These are phyloP conservation scores for Teratosphaeriaceae sp. DNA, from an alignment of 2,329 filamentous ascomycete species.

Conservation along the genomic window DNA sequence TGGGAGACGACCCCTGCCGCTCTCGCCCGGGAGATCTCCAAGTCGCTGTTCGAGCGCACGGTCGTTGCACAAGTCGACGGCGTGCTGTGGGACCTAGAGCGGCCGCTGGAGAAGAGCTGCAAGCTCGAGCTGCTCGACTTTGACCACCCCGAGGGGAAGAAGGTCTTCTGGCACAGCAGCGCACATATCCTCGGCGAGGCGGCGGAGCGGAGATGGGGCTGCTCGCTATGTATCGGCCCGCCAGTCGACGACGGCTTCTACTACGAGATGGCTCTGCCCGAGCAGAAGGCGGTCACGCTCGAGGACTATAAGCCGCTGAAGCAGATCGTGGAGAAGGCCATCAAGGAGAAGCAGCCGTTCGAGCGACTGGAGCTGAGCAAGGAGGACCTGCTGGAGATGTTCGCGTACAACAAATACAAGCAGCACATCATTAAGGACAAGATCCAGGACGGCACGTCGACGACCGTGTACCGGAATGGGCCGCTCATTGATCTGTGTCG, in stretches of 20 bases:
- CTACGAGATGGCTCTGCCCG: constrained; percentile 87
- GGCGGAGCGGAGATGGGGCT: constrained; percentile 82
- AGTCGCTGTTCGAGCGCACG: constrained; percentile 76
- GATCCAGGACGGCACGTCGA: constrained; percentile 79
- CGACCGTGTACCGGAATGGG: constrained; percentile 91
- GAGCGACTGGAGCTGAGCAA: constrained; percentile 85
- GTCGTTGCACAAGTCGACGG: constrained; percentile 83
- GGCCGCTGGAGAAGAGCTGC: constrained; percentile 83
- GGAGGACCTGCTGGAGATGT: constrained; percentile 90
- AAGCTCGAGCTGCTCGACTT: constrained; percentile 81
- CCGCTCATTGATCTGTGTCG: constrained; percentile 92
- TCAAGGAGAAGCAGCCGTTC: constrained; percentile 96
- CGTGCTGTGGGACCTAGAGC: constrained; percentile 85
- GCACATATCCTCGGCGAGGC: constrained; percentile 96
- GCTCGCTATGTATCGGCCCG: constrained; percentile 87
- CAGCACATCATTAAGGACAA: constrained; percentile 94
- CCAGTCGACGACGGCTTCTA: constrained; percentile 91
- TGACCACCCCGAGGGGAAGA: constrained; percentile 68
- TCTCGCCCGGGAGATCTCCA: constrained; percentile 73
- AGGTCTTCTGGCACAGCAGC: constrained; percentile 96
- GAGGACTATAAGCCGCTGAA: constrained; percentile 82
- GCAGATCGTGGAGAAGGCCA: constrained; percentile 69
- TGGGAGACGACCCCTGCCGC: constrained; percentile 87
- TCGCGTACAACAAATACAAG: constrained; percentile 97
- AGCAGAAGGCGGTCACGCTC: constrained; percentile 62